phyloP scores from a whole-genome alignment of 371 early-diverging fungal genomes.

The Zopfochytrium polystomum region DNA sequence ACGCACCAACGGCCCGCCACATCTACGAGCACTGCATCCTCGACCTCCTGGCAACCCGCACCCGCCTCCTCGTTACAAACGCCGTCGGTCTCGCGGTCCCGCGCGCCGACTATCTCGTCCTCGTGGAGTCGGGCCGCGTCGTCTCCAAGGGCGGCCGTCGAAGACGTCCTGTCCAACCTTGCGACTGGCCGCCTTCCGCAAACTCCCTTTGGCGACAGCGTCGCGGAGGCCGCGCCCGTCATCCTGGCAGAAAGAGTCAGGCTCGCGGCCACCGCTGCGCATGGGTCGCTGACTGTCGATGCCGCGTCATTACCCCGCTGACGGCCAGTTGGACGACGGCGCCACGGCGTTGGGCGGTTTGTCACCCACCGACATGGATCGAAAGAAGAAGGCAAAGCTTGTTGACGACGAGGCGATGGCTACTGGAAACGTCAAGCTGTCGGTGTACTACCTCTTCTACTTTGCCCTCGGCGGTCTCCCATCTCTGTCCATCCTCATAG shows the following conservation, averaged over 20 bases:
- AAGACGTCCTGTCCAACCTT: conserved; percentile 23
- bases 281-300: no score
- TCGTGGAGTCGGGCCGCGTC: conserved; percentile 65
- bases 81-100: no score
- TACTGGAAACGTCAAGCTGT: conserved; percentile 18
- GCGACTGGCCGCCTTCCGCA: neutral
- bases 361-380: neutral
- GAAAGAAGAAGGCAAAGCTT: conserved; percentile 13
- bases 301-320: no score
- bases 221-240: conserved; percentile 8
- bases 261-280: conserved; percentile 1
- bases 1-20: conserved; percentile 87
- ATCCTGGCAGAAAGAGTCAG: conserved; percentile 5
- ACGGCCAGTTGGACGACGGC: no score
- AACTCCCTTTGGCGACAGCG: neutral
- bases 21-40: no score
- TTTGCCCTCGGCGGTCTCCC: conserved; percentile 28
- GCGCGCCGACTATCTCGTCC: conserved; percentile 59
- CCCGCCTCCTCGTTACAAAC: conserved; percentile 33
- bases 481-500: conserved; percentile 12
- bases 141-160: conserved; percentile 52
- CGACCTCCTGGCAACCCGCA: conserved; percentile 37
- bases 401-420: conserved; percentile 29
- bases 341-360: neutral
- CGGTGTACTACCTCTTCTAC: conserved; percentile 29